These are phyloP conservation scores for Tylopilus sp. DNA, from an alignment of 768 basidiomycete genomes.

Conservation along the genomic window DNA sequence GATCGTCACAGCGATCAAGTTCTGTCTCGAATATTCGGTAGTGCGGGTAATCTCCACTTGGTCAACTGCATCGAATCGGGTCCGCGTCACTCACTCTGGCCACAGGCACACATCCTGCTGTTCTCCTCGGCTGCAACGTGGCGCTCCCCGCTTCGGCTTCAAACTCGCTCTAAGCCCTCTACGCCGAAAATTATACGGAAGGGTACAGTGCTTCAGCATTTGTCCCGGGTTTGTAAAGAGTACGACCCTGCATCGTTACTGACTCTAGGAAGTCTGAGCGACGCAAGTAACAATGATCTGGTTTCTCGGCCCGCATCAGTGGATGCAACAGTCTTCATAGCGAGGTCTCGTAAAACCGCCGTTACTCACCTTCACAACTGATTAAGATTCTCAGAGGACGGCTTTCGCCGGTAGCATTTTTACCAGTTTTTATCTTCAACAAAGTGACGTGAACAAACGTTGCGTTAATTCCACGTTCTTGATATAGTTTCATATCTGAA, in stretches of 20 bases:
- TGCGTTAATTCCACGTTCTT: conserved; percentile 1
- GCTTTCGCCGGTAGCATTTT: neutral
- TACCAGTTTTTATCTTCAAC: neutral
- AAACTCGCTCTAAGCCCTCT: neutral
- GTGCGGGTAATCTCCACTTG: neutral
- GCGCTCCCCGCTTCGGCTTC: neutral
- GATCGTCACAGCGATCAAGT: neutral
- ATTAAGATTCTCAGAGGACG: neutral
- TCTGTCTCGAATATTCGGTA: neutral
- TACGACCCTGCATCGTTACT: neutral
- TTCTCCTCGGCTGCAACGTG: neutral
- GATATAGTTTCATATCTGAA: conserved; percentile 1
- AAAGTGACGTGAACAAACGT: neutral
- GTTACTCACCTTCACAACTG: neutral
- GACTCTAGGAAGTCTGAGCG: neutral
- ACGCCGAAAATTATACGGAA: neutral
- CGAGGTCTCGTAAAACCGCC: conserved; percentile 1
- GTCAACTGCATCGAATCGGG: neutral
- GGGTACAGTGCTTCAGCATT: no score
- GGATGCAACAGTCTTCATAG: neutral
- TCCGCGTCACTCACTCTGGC: neutral
- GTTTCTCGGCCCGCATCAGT: neutral
- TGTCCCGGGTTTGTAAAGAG: no score
- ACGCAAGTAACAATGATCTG: neutral
- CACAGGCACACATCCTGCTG: neutral